Percentiles rank a stretch among this genome's conserved stretches.
phyloP scores from a whole-genome alignment of 768 basidiomycete genomes.

The Fomitopsis serialis region DNA sequence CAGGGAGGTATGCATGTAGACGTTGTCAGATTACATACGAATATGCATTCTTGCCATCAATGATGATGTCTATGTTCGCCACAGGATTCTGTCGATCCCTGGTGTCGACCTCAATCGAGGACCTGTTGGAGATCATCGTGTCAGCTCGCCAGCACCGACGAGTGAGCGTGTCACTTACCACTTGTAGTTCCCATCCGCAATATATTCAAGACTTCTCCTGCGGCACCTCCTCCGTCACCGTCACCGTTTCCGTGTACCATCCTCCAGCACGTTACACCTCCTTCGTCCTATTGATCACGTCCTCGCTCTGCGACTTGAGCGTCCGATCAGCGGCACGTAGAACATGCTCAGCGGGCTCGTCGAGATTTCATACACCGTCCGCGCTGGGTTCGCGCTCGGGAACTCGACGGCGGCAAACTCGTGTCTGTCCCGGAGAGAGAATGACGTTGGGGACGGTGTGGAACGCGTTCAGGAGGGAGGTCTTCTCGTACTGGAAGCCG shows the following conservation, averaged over 20 bases:
- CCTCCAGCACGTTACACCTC: slow-evolving; percentile 20
- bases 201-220: slow-evolving; percentile 49
- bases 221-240: slow-evolving; percentile 37
- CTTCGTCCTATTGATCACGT: slow-evolving; percentile 31
- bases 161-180: slow-evolving; percentile 35
- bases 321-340: slow-evolving; percentile 57
- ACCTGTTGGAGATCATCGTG: slow-evolving; percentile 35
- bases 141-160: background rate
- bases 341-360: slow-evolving; percentile 70
- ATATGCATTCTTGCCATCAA: slow-evolving; percentile 53
- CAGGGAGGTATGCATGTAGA: background rate
- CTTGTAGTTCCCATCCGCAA: slow-evolving; percentile 63
- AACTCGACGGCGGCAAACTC: slow-evolving; percentile 75
- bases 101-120: slow-evolving; percentile 67
- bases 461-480: slow-evolving; percentile 48
- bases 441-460: slow-evolving; percentile 67
- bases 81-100: slow-evolving; percentile 43
- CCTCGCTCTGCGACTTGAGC: slow-evolving; percentile 39
- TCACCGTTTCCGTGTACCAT: slow-evolving; percentile 16
- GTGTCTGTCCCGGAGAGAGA: slow-evolving; percentile 69
- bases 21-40: slow-evolving; percentile 31
- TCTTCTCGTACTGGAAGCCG: slow-evolving; percentile 54
- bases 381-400: slow-evolving; percentile 30
- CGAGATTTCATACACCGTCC: slow-evolving; percentile 57
- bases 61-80: slow-evolving; percentile 50